Conservation (phyloP, 164 flowering plant genomes). For the Nymphaea thermarum region DNA sequence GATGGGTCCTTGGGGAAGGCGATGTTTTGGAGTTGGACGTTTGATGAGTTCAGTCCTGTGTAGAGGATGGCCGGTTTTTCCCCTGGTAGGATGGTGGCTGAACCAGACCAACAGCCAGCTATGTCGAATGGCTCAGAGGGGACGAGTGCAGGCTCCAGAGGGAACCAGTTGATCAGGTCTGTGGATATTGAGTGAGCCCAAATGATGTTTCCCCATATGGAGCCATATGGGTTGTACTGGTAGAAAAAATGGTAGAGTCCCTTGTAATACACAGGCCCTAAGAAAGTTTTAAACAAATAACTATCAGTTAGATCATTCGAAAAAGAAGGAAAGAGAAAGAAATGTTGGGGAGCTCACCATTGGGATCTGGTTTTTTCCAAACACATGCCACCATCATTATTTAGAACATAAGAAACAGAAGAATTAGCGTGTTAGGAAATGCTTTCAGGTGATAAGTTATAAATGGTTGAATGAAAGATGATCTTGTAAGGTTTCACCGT, state of each 20-base stretch:
- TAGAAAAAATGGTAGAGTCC: slow-evolving; percentile 30
- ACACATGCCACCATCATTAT: background rate
- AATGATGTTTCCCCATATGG: slow-evolving; percentile 33
- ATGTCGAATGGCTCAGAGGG: slow-evolving; percentile 27
- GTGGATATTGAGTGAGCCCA: slow-evolving; percentile 45
- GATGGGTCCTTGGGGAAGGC: slow-evolving; percentile 31
- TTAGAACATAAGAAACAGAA: background rate
- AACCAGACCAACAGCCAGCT: slow-evolving; percentile 39
- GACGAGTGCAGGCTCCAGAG: slow-evolving; percentile 20
- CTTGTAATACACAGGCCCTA: slow-evolving; percentile 27
- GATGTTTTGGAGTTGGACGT: slow-evolving; percentile 30
- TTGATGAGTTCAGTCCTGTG: slow-evolving; percentile 26
- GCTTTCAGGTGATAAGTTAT: background rate
- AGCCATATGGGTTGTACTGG: slow-evolving; percentile 31
- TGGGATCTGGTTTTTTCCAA: slow-evolving; percentile 13
- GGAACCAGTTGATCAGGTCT: slow-evolving; percentile 40
- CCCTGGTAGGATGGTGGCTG: slow-evolving; percentile 41
- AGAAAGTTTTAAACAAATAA: background rate
- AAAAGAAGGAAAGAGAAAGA: background rate
- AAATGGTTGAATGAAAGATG: background rate
- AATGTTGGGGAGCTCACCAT: slow-evolving; percentile 10
- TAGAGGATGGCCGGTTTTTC: slow-evolving; percentile 32
- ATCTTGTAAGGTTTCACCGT: slow-evolving; percentile 8
- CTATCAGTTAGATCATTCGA: background rate
- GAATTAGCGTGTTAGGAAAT: background rate